Evolutionary conservation across 2,329 filamentous ascomycete genomes (phyloP).

Genomic region (Colletotrichum noveboracense): DNA sequence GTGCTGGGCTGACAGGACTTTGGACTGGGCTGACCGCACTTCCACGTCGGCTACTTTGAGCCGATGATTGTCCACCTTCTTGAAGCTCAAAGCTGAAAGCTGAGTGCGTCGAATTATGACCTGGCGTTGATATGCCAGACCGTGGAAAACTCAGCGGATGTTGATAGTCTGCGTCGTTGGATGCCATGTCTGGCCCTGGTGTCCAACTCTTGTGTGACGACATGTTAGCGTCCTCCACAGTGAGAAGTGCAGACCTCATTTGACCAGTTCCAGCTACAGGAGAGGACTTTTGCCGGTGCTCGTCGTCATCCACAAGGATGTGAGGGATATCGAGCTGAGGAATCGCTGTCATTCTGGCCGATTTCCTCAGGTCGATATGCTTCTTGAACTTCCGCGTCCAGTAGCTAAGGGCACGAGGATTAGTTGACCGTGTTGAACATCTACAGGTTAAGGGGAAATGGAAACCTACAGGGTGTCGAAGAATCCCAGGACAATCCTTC

Average conservation of each 20-base stretch:
- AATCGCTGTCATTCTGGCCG: constrained; percentile 76
- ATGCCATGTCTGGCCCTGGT: constrained; percentile 45
- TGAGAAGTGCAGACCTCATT: constrained; percentile 37
- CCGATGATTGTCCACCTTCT: constrained; percentile 40
- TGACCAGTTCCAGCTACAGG: constrained; percentile 28
- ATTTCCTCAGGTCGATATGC: constrained; percentile 73
- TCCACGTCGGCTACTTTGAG: constrained; percentile 61
- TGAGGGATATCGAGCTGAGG: constrained; percentile 87
- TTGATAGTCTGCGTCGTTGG: constrained; percentile 37
- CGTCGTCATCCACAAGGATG: constrained; percentile 82
- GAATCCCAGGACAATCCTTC: constrained; percentile 90
- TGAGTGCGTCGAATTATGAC: constrained; percentile 50
- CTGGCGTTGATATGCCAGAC: constrained; percentile 44
- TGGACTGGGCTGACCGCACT: constrained; percentile 77
- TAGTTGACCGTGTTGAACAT: neutral
- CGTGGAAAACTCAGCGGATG: constrained; percentile 63
- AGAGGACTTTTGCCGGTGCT: constrained; percentile 29
- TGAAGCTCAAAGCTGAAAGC: constrained; percentile 65
- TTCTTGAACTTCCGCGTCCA: constrained; percentile 85
- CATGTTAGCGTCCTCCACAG: constrained; percentile 37
- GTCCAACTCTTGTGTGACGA: constrained; percentile 48
- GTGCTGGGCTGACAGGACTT: constrained; percentile 67
- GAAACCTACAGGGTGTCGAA: constrained; percentile 82
- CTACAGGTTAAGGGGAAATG: neutral
- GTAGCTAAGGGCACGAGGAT: constrained; percentile 55